Conservation (phyloP, 2,329 filamentous ascomycete species). For the Cercospora berteroae region DNA sequence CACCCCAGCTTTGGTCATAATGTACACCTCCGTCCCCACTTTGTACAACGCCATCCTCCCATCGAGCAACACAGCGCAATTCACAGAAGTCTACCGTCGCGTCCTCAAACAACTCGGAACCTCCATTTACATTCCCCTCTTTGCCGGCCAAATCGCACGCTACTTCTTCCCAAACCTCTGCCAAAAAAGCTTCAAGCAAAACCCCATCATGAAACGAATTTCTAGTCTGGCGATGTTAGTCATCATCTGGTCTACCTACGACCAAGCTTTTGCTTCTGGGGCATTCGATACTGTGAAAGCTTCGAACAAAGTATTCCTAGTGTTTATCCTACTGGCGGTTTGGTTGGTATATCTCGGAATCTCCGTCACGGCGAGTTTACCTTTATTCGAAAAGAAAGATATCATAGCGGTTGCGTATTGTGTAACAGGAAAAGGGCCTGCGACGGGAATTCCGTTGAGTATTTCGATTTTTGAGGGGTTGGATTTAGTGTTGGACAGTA, state of each 20-base stretch:
- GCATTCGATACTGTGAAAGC: conserved; percentile 59
- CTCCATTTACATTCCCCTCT: conserved; percentile 63
- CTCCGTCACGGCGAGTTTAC: conserved; percentile 56
- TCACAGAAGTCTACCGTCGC: conserved; percentile 61
- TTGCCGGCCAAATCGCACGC: conserved; percentile 60
- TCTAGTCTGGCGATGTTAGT: conserved; percentile 48
- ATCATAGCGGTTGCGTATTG: conserved; percentile 71
- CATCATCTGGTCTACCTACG: conserved; percentile 65
- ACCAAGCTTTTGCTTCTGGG: conserved; percentile 62
- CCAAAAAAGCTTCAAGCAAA: conserved; percentile 54
- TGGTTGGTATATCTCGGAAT: conserved; percentile 63
- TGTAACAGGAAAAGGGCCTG: conserved; percentile 69
- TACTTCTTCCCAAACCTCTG: conserved; percentile 55
- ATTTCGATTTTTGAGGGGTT: conserved; percentile 65
- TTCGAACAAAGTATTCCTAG: conserved; percentile 63
- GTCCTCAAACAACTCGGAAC: conserved; percentile 69
- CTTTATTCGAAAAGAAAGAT: conserved; percentile 59
- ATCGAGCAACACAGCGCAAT: conserved; percentile 52
- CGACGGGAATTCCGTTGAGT: conserved; percentile 65
- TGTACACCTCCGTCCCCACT: conserved; percentile 54
- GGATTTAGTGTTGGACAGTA: conserved; percentile 54
- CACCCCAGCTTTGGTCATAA: conserved; percentile 62
- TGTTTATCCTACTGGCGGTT: conserved; percentile 65
- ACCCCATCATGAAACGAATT: conserved; percentile 48
- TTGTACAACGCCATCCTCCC: conserved; percentile 59